A percentile compares a stretch with the other conserved stretches of the same genome.
phyloP scores from a whole-genome alignment of 2,329 filamentous ascomycete genomes.

The Epicoccum nigrum region DNA sequence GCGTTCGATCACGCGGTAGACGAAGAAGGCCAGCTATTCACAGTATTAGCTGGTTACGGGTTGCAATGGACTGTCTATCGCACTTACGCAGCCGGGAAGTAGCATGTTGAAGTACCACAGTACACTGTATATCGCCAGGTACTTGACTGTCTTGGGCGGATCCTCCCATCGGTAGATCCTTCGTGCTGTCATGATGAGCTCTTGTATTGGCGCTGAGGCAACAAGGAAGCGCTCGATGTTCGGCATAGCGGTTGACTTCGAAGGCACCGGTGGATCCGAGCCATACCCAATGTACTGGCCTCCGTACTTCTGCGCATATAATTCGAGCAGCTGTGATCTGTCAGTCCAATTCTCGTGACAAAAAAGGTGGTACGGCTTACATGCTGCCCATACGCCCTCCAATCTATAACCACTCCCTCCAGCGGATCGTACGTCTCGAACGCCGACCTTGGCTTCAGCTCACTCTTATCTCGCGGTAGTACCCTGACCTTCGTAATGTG shows the following conservation, averaged over 20 bases:
- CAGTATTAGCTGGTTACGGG: neutral
- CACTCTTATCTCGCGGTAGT: conserved; percentile 29
- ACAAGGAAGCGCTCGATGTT: conserved; percentile 48
- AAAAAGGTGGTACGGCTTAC: conserved; percentile 16
- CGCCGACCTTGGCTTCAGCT: conserved; percentile 25
- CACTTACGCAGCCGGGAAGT: conserved; percentile 36
- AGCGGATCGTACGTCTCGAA: conserved; percentile 31
- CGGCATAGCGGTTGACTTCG: conserved; percentile 42
- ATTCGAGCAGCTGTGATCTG: conserved; percentile 32
- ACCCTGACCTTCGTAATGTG: conserved; percentile 44
- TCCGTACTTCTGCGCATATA: conserved; percentile 41
- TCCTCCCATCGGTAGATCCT: conserved; percentile 48
- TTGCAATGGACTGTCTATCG: neutral
- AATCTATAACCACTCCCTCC: conserved; percentile 31
- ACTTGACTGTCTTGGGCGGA: conserved; percentile 38
- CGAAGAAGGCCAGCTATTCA: conserved; percentile 25
- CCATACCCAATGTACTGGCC: conserved; percentile 47
- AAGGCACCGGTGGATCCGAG: conserved; percentile 36
- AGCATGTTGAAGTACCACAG: conserved; percentile 38
- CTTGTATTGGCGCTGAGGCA: conserved; percentile 46
- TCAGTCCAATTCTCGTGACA: conserved; percentile 4
- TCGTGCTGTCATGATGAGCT: conserved; percentile 42
- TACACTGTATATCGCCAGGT: conserved; percentile 30
- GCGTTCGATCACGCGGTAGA: conserved; percentile 34
- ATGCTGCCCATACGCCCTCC: conserved; percentile 37